Evolutionary conservation across 495 filamentous ascomycete genomes (phyloP), one percentile per base, ranked within the genome.

Genomic region (Usnea hakonensis): DNA sequence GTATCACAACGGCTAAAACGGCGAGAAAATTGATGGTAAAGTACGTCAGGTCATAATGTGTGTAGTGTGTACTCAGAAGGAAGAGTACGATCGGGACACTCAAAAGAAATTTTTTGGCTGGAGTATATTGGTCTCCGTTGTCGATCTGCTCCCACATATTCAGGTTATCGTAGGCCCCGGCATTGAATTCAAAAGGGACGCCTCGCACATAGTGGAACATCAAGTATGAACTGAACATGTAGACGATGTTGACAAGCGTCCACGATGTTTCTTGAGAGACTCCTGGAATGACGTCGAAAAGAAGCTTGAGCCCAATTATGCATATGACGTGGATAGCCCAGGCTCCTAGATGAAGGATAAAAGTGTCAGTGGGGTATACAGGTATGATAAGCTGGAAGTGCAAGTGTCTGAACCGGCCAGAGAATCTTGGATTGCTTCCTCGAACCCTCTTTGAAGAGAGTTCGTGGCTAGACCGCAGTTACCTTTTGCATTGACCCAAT

Each of bases 101-200:
- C 68, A 98, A 84, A 63, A 98, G 76, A 75, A 97, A 98, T 75
- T 98, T 98, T 83, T 98, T 98, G 60, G 94, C 85, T 16, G 94
- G 94, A 7, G 94, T 98, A 77, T 97, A 98, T 72, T 98, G 94
- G 73, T 94, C 94, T 35, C 94, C 94, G 69, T 98, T 94, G 78
- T 98, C 94, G 72, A 98, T 98, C 79, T 98, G 94, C 79, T 98
- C 94, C 94, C 94, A 98, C 92, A 98, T 96, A 77, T 97, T 97
- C 67, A 97, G 82, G 72, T 97, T 97, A 76, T 98, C 94, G 79
- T 96, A 98, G 63, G 94, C 94, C 55, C 94, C 94, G n/a, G 90
- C 86, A 73, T 98, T 97, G 82, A 97, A 98, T 71, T 98, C 94
- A 76, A 98, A 98, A 19, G 94, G 94, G 57, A 97, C 90, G 72